These are phyloP conservation scores for Podila verticillata DNA, from an alignment of 192 early-diverging fungal genomes.

Conservation along the genomic window DNA sequence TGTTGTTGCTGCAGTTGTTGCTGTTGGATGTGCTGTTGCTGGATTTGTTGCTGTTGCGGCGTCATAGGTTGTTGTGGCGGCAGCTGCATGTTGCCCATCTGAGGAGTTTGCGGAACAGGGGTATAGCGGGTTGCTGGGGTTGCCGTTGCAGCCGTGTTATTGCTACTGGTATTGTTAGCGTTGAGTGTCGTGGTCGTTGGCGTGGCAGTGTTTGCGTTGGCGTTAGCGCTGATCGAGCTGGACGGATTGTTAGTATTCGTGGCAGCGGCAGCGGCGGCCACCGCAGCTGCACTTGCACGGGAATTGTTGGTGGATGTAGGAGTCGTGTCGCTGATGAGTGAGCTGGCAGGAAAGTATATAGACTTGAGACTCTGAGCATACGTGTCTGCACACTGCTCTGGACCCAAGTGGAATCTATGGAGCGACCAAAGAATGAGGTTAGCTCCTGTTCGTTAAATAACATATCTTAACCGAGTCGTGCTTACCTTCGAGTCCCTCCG, in stretches of 20 bases:
- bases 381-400: constrained; percentile 48
- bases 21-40: constrained; percentile 8
- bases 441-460: not conserved
- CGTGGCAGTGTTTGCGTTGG: constrained; percentile 1
- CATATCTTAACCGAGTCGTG: not conserved
- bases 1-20: constrained; percentile 1
- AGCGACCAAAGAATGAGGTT: not conserved
- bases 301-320: constrained; percentile 40
- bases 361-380: constrained; percentile 47
- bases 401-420: constrained; percentile 39
- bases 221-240: not conserved
- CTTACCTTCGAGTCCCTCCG: constrained; percentile 71
- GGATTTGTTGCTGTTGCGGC: constrained; percentile 16
- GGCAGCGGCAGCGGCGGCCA: not conserved
- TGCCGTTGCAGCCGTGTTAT: not conserved
- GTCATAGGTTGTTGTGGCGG: constrained; percentile 34
- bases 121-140: constrained; percentile 37
- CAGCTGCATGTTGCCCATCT: constrained; percentile 39
- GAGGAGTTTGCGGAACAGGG: constrained; percentile 49
- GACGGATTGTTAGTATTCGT: not conserved
- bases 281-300: constrained; percentile 27
- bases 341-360: constrained; percentile 35
- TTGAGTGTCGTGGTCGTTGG: not conserved
- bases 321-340: constrained; percentile 39
- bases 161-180: not conserved